phyloP scores from a whole-genome alignment of 768 basidiomycete species.

The Termitomyces sp. region DNA sequence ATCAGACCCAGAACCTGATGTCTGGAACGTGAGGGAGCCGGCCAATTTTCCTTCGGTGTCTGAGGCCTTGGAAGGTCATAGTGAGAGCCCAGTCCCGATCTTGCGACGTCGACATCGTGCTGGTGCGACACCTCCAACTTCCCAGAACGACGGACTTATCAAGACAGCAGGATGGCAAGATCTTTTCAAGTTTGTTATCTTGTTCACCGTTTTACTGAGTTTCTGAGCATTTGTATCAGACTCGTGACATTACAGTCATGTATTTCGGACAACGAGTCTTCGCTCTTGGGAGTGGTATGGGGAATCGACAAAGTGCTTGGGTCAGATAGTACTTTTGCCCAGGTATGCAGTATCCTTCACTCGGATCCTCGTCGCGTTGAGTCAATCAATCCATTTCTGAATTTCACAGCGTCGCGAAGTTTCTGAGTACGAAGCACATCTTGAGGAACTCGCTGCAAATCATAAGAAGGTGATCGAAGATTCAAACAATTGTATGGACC shows the following conservation, averaged over 20 bases:
- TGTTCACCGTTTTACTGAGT: neutral
- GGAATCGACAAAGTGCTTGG: constrained; percentile 47
- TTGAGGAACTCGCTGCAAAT: constrained; percentile 47
- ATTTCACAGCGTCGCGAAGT: constrained; percentile 57
- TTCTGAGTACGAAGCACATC: constrained; percentile 57
- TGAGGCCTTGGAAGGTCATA: constrained; percentile 8
- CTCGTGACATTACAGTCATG: constrained; percentile 50
- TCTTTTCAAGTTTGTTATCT: constrained; percentile 57
- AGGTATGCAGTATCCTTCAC: constrained; percentile 33
- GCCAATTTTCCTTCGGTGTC: constrained; percentile 10
- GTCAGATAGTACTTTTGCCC: constrained; percentile 31
- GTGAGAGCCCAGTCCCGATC: constrained; percentile 16
- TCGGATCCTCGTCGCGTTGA: constrained; percentile 1
- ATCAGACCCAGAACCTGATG: constrained; percentile 67
- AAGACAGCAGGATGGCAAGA: constrained; percentile 66
- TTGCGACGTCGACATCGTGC: constrained; percentile 32
- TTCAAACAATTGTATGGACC: constrained; percentile 42
- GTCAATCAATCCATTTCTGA: constrained; percentile 9
- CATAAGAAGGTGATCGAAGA: constrained; percentile 37
- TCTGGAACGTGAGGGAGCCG: constrained; percentile 36
- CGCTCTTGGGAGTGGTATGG: constrained; percentile 43
- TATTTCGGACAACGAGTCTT: constrained; percentile 47
- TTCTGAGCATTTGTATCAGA: constrained; percentile 26
- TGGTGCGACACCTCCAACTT: constrained; percentile 13
- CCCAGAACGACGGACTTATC: constrained; percentile 8